Conservation (phyloP, 805 yeast genomes). For the Helenozyma rhizophorensis region DNA sequence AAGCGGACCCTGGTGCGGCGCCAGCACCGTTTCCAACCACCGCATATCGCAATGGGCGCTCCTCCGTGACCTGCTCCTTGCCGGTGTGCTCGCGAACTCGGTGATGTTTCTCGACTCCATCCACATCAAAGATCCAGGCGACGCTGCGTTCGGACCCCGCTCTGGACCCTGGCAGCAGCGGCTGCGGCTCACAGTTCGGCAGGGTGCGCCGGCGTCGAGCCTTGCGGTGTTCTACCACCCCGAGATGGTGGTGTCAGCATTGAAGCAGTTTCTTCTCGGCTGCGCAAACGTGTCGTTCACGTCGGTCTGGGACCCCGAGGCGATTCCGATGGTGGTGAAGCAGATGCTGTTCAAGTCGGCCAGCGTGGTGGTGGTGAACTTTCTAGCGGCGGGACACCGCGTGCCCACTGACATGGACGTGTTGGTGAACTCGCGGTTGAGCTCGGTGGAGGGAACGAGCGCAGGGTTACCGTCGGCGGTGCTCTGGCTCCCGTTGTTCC, state of each 20-base stretch:
- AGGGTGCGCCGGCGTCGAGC: not conserved
- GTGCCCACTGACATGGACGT: not conserved
- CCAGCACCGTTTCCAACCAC: slow-evolving; percentile 14
- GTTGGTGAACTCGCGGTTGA: slow-evolving; percentile 1
- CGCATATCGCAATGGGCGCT: slow-evolving; percentile 9
- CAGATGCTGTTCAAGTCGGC: not conserved
- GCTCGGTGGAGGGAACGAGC: not conserved
- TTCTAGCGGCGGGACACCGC: not conserved
- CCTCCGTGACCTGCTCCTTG: slow-evolving; percentile 4
- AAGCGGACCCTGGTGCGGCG: slow-evolving; percentile 28
- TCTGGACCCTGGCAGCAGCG: slow-evolving; percentile 3
- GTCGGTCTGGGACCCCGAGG: slow-evolving; percentile 4
- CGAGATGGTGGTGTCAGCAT: not conserved
- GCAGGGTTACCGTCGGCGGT: slow-evolving; percentile 2
- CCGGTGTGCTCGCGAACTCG: slow-evolving; percentile 3
- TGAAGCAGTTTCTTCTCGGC: slow-evolving; percentile 4
- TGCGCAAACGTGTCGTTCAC: slow-evolving; percentile 9
- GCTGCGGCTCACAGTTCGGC: slow-evolving; percentile 1
- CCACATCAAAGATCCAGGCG: slow-evolving; percentile 1
- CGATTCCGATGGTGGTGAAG: not conserved
- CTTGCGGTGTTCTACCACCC: slow-evolving; percentile 12
- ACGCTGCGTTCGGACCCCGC: slow-evolving; percentile 3
- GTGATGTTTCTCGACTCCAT: slow-evolving; percentile 7
- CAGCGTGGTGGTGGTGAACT: slow-evolving; percentile 4
- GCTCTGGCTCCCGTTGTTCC: slow-evolving; percentile 19